phyloP scores from a whole-genome alignment of 352 stramenopile genomes.

The Phytophthora lateralis region DNA sequence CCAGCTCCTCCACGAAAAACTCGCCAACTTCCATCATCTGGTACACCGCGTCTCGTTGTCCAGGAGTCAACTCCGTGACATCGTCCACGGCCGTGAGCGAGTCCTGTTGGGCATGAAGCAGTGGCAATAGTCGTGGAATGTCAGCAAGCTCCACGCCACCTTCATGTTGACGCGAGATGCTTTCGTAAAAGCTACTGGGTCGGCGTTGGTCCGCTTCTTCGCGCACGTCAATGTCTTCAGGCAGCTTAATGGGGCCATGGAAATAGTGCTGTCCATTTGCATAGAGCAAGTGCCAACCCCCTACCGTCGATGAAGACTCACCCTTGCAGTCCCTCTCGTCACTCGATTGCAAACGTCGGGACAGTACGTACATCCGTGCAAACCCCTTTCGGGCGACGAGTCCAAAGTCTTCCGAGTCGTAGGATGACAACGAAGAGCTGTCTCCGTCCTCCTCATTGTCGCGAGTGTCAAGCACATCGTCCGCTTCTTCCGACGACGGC shows the following conservation, averaged over 20 bases:
- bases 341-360: not conserved
- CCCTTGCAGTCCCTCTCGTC: slow-evolving; percentile 23
- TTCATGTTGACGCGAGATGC: slow-evolving; percentile 21
- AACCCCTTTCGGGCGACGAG: slow-evolving; percentile 58
- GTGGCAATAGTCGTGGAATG: slow-evolving; percentile 49
- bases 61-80: slow-evolving; percentile 44
- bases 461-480: slow-evolving; percentile 19
- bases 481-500: slow-evolving; percentile 17
- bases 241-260: slow-evolving; percentile 51
- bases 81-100: slow-evolving; percentile 45
- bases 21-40: slow-evolving; percentile 72
- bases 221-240: slow-evolving; percentile 27
- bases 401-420: slow-evolving; percentile 61
- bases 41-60: slow-evolving; percentile 60
- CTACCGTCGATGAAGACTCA: slow-evolving; percentile 8
- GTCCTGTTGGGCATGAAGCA: slow-evolving; percentile 64
- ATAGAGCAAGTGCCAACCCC: slow-evolving; percentile 55
- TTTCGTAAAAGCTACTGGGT: slow-evolving; percentile 30
- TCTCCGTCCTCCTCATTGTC: slow-evolving; percentile 14
- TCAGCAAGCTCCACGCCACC: slow-evolving; percentile 39
- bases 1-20: slow-evolving; percentile 74
- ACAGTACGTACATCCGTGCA: slow-evolving; percentile 70
- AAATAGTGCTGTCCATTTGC: slow-evolving; percentile 65
- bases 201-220: slow-evolving; percentile 10
- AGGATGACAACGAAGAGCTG: slow-evolving; percentile 53